A percentile compares a stretch with the other conserved stretches of the same genome.
These are phyloP conservation scores for Lizonia empirigonia DNA, from an alignment of 2,329 filamentous ascomycete species.

Conservation along the genomic window DNA sequence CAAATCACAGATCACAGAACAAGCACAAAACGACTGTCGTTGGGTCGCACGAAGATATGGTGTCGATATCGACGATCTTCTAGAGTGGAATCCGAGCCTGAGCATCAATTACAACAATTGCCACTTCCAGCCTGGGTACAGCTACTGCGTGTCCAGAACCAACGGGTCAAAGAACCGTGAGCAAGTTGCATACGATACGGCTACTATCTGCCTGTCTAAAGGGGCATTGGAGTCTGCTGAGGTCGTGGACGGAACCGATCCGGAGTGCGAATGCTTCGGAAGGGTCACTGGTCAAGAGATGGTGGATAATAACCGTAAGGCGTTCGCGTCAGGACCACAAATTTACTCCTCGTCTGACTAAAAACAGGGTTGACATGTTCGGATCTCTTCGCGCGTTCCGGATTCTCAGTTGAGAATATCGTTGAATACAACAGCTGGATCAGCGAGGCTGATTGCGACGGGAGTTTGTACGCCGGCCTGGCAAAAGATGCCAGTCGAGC, in stretches of 20 bases:
- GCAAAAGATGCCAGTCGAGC: background rate
- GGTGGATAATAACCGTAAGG: background rate
- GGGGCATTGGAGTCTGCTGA: background rate
- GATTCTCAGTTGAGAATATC: background rate
- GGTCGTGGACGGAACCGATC: background rate
- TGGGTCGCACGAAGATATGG: background rate
- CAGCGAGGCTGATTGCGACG: background rate
- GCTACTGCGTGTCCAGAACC: constrained; percentile 1
- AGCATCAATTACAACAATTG: background rate
- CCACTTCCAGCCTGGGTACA: background rate
- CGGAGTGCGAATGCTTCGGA: background rate
- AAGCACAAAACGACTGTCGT: background rate
- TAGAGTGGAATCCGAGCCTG: constrained; percentile 2
- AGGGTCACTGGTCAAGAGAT: background rate
- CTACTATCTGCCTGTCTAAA: background rate
- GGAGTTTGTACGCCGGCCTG: background rate
- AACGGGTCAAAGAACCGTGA: background rate
- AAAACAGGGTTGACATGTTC: background rate
- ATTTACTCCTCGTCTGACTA: background rate
- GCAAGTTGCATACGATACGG: background rate
- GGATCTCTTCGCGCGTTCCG: background rate
- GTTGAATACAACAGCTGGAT: background rate
- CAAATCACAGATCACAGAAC: background rate
- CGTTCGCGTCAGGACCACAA: background rate
- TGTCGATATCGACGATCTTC: background rate